Conservation (phyloP, 441 rosid species). For the Corymbia calophylla region DNA sequence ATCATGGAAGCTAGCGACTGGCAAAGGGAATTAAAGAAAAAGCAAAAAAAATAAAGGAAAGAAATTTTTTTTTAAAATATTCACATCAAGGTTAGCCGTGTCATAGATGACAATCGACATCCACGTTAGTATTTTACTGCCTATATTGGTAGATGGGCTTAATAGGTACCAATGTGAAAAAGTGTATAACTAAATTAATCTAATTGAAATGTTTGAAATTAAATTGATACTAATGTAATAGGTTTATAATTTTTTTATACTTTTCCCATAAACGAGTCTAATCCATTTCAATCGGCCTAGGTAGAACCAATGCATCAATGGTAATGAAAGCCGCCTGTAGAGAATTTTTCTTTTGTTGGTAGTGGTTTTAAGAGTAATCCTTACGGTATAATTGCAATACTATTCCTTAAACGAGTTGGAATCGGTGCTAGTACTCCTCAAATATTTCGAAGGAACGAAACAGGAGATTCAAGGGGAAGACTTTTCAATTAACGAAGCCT, state of each 20-base stretch:
- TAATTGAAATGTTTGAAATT: too few relatives aligned
- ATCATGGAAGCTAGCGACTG: fast-evolving
- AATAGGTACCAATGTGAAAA: background rate
- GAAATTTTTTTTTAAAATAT: too few relatives aligned
- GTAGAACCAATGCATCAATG: background rate
- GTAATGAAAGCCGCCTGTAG: background rate
- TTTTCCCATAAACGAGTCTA: background rate
- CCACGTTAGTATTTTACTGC: background rate
- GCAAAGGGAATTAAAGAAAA: too few relatives aligned
- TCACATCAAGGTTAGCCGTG: fast-evolving
- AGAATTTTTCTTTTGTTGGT: background rate
- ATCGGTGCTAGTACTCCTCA: too few relatives aligned
- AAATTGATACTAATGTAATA: too few relatives aligned
- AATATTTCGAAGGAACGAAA: background rate
- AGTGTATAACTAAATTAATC: too few relatives aligned
- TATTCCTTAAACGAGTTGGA: background rate
- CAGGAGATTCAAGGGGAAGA: background rate
- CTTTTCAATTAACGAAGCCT: background rate
- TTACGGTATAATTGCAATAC: background rate
- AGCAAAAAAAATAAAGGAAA: too few relatives aligned
- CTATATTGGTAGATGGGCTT: background rate
- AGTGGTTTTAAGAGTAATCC: background rate
- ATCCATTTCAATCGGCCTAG: background rate
- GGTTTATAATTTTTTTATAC: background rate
- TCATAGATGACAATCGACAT: fast-evolving